Evolutionary conservation across 176 grass and related monocot species (phyloP).

Genomic region (Oryza brachyantha): DNA sequence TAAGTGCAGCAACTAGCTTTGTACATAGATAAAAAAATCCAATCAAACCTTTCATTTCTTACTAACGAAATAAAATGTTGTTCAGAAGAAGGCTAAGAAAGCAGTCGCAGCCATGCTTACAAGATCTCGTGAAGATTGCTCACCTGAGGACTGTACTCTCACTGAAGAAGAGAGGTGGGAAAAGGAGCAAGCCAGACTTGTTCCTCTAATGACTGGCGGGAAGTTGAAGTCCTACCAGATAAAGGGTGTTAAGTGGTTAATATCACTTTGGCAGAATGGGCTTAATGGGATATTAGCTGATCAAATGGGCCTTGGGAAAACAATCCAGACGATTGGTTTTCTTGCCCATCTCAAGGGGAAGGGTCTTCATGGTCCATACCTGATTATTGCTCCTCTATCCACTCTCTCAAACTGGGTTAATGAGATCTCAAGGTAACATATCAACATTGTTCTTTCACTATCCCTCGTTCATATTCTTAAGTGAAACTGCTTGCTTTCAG

Average conservation of each 20-base stretch:
- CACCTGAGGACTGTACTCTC: conserved; percentile 53
- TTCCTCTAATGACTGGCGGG: conserved; percentile 89
- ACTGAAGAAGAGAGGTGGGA: conserved; percentile 65
- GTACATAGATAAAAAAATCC: not conserved
- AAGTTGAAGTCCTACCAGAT: conserved; percentile 92
- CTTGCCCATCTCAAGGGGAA: conserved; percentile 95
- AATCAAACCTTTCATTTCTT: not conserved
- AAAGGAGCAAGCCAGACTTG: conserved; percentile 76
- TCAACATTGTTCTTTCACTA: not conserved
- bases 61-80: not conserved
- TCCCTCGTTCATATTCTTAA: conserved; percentile 24
- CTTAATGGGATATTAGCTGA: conserved; percentile 92
- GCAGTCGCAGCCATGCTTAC: conserved; percentile 89
- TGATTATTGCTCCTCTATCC: conserved; percentile 94
- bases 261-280: conserved; percentile 97
- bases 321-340: conserved; percentile 96
- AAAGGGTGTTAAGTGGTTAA: conserved; percentile 98
- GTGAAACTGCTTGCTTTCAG: conserved; percentile 44
- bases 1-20: not conserved
- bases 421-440: conserved; percentile 75
- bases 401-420: conserved; percentile 97
- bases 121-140: conserved; percentile 57
- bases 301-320: conserved; percentile 99
- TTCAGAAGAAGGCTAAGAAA: conserved; percentile 86
- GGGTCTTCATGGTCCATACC: conserved; percentile 80